Base-by-base conservation (phyloP, 208 protist genomes). In the Crithidia thermophila region DNA sequence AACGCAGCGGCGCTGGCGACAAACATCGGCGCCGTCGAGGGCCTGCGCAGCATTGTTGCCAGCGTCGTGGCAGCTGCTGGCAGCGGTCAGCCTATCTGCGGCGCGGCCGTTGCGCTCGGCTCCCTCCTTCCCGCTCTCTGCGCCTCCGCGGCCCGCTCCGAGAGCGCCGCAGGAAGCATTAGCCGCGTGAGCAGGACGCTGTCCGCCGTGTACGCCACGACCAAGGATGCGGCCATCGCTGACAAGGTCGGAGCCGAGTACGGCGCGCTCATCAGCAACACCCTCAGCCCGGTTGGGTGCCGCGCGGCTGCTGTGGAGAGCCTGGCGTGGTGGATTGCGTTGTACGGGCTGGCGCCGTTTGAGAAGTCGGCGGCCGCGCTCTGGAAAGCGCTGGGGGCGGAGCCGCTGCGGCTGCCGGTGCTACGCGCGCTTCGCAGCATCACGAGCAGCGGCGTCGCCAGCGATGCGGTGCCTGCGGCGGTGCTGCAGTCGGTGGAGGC, bases 401-500 rank as follows among this genome's bases (percentile, higher is more conserved):
- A 68, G 14, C 34, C 42, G 27, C 45, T 68, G 45, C 62, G 40
- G 33, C 36, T 63, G 45, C 34, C 51, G 39, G 61, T 39, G 14
- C 61, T 75, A 2, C 69, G 55, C 7, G 69, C 69, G 4, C 49
- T 75, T 8, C 31, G 58, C 36, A 57, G 40, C 21, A 58, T 75
- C 4, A 21, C 61, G 18, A 57, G 61, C 61, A 69, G 69, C 60
- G 57, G 21, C n/a, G 46, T 37, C n/a, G 42, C 53, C 13, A 23
- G 61, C 23, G 40, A 55, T 11, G 60, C 56, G 27, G 33, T 75
- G 31, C 69, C 79, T 27, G 45, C 60, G 3, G 40, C 69, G 42
- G 75, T 65, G 16, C 42, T 77, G 57, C 60, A 68, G 45, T 33
- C 58, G 14, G 69, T 75, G 43, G 72, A 56, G 40, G 40, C 46